These are phyloP conservation scores for Chaetomiaceae sp. DNA, from an alignment of 2,329 filamentous ascomycete genomes.

Conservation along the genomic window DNA sequence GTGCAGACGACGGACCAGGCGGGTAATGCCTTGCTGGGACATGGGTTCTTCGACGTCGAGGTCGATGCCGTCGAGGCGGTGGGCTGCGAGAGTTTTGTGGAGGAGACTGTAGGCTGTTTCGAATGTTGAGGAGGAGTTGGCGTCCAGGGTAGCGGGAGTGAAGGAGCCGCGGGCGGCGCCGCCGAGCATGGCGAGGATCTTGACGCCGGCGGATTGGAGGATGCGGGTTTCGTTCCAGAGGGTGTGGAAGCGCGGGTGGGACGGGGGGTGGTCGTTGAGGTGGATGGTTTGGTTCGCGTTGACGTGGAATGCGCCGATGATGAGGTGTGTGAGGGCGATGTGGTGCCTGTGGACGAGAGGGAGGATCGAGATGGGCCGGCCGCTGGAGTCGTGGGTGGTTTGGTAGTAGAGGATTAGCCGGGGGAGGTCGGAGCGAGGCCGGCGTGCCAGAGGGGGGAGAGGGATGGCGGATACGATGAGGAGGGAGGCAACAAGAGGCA, in stretches of 20 bases:
- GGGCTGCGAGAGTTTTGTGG: constrained; percentile 51
- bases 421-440: constrained; percentile 16
- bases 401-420: constrained; percentile 40
- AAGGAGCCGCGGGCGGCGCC: constrained; percentile 77
- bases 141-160: constrained; percentile 42
- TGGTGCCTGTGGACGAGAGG: constrained; percentile 45
- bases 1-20: constrained; percentile 58
- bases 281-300: constrained; percentile 65
- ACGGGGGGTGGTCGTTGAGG: constrained; percentile 73
- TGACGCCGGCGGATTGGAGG: constrained; percentile 69
- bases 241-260: constrained; percentile 60
- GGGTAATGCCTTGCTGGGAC: constrained; percentile 56
- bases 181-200: constrained; percentile 81
- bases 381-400: constrained; percentile 45
- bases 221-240: constrained; percentile 74
- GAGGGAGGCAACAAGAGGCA: neutral
- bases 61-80: constrained; percentile 60
- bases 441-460: neutral
- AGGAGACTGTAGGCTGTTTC: constrained; percentile 66
- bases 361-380: constrained; percentile 47
- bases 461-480: neutral
- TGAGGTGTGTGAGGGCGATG: constrained; percentile 68
- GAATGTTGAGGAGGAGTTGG: constrained; percentile 46
- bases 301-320: constrained; percentile 81
- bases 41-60: constrained; percentile 71